Evolutionary conservation across 2,329 filamentous ascomycete species (phyloP).

Genomic region (Tolypocladium paradoxum): DNA sequence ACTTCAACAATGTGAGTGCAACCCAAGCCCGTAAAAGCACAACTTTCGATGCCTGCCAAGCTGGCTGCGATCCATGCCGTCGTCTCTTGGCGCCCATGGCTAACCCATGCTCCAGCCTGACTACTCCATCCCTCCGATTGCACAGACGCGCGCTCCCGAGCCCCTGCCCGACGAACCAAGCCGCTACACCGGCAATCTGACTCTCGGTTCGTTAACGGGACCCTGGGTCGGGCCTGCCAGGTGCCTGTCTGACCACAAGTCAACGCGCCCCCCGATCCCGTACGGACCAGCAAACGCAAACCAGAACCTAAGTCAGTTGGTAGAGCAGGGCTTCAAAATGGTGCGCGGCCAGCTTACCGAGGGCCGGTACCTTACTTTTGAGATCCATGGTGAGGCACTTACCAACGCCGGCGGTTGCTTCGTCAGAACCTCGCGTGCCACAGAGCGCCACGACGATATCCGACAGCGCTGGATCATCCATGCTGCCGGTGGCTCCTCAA

Average conservation of each 20-base stretch:
- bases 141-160: background rate
- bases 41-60: background rate
- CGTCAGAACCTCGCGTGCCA: constrained; percentile 3
- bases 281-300: constrained; percentile 40
- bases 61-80: no score
- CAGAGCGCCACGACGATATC: constrained; percentile 23
- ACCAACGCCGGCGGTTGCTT: constrained; percentile 16
- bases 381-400: constrained; percentile 29
- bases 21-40: background rate
- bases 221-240: constrained; percentile 8
- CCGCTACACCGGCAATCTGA: constrained; percentile 6
- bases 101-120: constrained; percentile 2
- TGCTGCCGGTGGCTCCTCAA: constrained; percentile 16
- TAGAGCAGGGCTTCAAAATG: constrained; percentile 41
- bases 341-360: constrained; percentile 41
- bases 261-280: constrained; percentile 4
- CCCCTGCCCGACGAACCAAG: constrained; percentile 1
- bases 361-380: constrained; percentile 41
- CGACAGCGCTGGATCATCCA: constrained; percentile 39
- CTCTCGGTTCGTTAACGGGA: constrained; percentile 8
- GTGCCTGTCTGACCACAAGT: constrained; percentile 6
- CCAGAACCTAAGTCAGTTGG: constrained; percentile 72
- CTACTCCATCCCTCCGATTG: constrained; percentile 4
- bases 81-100: background rate
- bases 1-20: constrained; percentile 25